Evolutionary conservation across 2,329 filamentous ascomycete genomes (phyloP), one percentile per base, ranked within the genome.

Genomic region (Aureobasidium pullulans): DNA sequence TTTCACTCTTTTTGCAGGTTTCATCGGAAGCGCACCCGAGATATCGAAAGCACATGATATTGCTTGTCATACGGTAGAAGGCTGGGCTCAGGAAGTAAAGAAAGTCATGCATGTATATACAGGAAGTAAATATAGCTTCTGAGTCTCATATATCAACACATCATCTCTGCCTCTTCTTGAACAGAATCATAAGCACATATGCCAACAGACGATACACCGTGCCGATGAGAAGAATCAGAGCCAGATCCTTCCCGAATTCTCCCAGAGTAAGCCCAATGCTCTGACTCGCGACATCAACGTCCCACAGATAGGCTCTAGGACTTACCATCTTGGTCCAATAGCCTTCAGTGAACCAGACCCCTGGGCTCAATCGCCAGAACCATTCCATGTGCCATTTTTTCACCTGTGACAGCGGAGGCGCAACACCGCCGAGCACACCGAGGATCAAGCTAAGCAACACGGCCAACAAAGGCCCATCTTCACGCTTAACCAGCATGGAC

Each of bases 391-490:
- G 74, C 81, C 81, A 84, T 0, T 64, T 64, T 60, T 74, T 72
- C 8, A 82, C 81, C 57, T 74, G 76, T 4, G 70, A 66, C 28
- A 84, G 67, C 1, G 76, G 73, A 19, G 82, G 82, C 2, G 79
- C 77, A 8, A 81, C 76, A 4, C 82, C 60, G 2, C 60, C 57
- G 28, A 62, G 52, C 13, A 62, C 44, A 15, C 60, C 60, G 16
- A 62, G 42, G 10, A 62, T 28, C 7, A 62, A 23, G 50, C 60
- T 62, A 15, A 59, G 46, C 16, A 62, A 16, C 8, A 81, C 80
- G 1, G 81, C 79, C 6, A 84, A 68, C 0, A 84, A 69, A 0
- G 82, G 82, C 0, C 81, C 82, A 61, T 84, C 79, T 67, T 84
- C 81, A 7, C 81, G 71, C 19, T 77, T 75, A 23, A 78, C 75